A percentile compares a stretch with the other conserved stretches of the same genome.
These are phyloP conservation scores for Cercospora sesami DNA, from an alignment of 2,329 filamentous ascomycete species.

Conservation along the genomic window DNA sequence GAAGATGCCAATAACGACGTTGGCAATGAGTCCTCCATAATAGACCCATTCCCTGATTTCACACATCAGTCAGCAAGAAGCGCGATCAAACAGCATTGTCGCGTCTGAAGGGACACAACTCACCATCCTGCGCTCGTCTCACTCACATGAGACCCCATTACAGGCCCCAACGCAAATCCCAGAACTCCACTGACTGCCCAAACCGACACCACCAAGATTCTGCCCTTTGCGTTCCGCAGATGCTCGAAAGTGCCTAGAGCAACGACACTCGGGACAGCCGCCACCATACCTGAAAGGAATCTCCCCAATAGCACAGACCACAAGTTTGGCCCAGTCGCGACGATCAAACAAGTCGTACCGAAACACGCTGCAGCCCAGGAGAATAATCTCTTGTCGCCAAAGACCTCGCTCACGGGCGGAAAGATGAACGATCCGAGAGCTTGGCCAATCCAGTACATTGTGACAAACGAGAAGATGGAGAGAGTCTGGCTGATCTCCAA, in stretches of 20 bases:
- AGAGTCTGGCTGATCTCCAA: conserved; percentile 21
- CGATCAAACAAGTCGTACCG: conserved; percentile 42
- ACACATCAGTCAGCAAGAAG: background rate
- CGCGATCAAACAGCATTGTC: background rate
- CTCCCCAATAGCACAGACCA: conserved; percentile 45
- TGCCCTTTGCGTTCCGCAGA: conserved; percentile 40
- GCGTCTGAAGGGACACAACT: background rate
- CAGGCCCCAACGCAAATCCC: conserved; percentile 48
- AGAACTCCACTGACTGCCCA: conserved; percentile 49
- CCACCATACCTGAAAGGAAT: conserved; percentile 48
- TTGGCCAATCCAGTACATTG: conserved; percentile 29
- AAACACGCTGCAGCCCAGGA: conserved; percentile 39
- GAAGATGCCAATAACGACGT: conserved; percentile 39
- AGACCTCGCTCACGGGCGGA: conserved; percentile 43
- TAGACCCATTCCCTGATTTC: conserved; percentile 49
- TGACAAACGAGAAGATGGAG: conserved; percentile 28
- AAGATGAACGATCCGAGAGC: conserved; percentile 44
- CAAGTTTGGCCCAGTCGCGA: conserved; percentile 42
- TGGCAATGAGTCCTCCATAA: conserved; percentile 45
- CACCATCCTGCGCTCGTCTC: conserved; percentile 26
- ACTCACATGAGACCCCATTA: conserved; percentile 40
- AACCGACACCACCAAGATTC: conserved; percentile 50
- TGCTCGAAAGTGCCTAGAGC: conserved; percentile 53
- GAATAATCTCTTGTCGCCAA: conserved; percentile 42
- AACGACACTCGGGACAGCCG: conserved; percentile 52